Evolutionary conservation across 2,329 filamentous ascomycete species (phyloP).

Genomic region (Aspergillus floridensis): DNA sequence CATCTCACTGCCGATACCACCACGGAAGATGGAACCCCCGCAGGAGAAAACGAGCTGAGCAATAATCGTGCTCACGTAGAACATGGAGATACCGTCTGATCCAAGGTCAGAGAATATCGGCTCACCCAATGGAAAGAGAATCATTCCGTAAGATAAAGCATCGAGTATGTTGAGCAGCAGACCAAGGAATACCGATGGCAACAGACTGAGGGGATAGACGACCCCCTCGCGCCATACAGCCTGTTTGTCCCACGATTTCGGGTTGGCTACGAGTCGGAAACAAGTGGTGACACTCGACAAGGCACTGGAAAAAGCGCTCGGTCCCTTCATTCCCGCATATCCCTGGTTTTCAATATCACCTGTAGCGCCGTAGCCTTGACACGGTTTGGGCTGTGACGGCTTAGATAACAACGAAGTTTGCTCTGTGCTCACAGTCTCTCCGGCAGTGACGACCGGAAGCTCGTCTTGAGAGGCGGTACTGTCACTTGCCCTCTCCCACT

Average conservation of each 20-base stretch:
- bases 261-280: constrained; percentile 50
- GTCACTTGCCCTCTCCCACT: constrained; percentile 17
- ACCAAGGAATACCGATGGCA: constrained; percentile 86
- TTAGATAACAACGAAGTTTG: constrained; percentile 37
- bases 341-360: constrained; percentile 34
- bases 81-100: constrained; percentile 94
- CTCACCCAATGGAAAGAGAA: constrained; percentile 86
- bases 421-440: constrained; percentile 32
- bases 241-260: constrained; percentile 69
- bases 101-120: constrained; percentile 82
- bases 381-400: constrained; percentile 26
- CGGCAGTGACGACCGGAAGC: constrained; percentile 11
- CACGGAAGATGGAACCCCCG: constrained; percentile 81
- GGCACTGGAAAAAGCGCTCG: constrained; percentile 16
- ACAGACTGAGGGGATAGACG: constrained; percentile 64
- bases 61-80: constrained; percentile 96
- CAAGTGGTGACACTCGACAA: constrained; percentile 21
- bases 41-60: constrained; percentile 86
- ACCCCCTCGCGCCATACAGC: constrained; percentile 64
- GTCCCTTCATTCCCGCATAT: constrained; percentile 8
- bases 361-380: constrained; percentile 29
- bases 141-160: constrained; percentile 94
- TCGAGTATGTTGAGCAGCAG: constrained; percentile 89
- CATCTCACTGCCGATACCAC: constrained; percentile 92
- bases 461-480: constrained; percentile 14